Base-by-base conservation (phyloP, 1,139 yeast species). In the Saccharomyces uvarum region DNA sequence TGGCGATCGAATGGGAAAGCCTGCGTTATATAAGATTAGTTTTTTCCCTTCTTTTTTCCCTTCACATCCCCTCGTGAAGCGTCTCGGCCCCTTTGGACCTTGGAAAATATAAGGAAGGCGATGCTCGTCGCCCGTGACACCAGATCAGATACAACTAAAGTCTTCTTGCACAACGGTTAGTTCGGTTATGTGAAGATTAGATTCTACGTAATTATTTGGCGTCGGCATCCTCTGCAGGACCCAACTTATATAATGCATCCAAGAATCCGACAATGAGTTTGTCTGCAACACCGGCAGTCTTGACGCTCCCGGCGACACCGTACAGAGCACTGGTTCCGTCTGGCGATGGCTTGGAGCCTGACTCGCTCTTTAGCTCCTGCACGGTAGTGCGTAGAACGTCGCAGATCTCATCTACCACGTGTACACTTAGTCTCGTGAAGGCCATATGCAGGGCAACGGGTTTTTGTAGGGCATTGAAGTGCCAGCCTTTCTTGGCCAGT, bases 391-490 rank as follows among this genome's bases (percentile, higher is more conserved):
- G 76, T 54, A 93, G 73, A 56, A 82, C 88, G 0, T 64, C 61
- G 31, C 87, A 73, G 61, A 93, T 77, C 38, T 81, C 83, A 55
- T 82, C 86, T 33, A 85, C 79, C 0, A 82, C 82, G 0, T 80
- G 75, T 1, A 81, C 80, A 1, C 95, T 82, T 48, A 89, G 78
- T 56, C 79, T 76, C 0, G 99, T 93, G 47, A 88, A 79, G 0
- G 98, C 98, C 67, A 93, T 77, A 69, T 93, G 99, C 51, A 93
- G 73, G 0, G 97, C 97, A 0, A 96, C 80, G 2, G 99, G 99
- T 55, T 81, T 80, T 71, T 93, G 99, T 58, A 93, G 75, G 0
- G 96, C 78, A 53, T 87, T 82, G 63, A 90, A 77, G 71, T 91
- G 98, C 98, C 98, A 93, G 2, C 97, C 98, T 55, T 77, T 76